Evolutionary conservation across 805 yeast genomes (phyloP).

Genomic region (Yarrowia phangngaensis): DNA sequence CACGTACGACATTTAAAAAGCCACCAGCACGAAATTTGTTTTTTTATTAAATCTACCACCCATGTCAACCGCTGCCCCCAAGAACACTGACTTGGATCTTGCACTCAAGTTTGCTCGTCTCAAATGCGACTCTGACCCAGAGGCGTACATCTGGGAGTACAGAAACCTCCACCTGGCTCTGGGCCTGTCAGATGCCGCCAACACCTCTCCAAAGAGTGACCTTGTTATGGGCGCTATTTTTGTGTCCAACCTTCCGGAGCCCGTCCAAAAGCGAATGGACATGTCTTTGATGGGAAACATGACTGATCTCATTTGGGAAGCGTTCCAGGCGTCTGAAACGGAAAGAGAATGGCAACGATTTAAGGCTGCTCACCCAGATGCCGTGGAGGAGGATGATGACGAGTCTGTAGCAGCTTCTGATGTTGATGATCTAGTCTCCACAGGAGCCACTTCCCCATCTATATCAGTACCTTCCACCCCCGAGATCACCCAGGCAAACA

Average conservation of each 20-base stretch:
- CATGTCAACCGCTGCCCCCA: slow-evolving; percentile 17
- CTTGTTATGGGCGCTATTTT: slow-evolving; percentile 24
- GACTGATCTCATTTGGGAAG: slow-evolving; percentile 27
- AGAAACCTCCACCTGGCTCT: slow-evolving; percentile 26
- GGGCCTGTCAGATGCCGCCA: slow-evolving; percentile 26
- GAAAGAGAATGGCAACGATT: slow-evolving; percentile 24
- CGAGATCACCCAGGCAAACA: slow-evolving; percentile 15
- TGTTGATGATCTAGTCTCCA: slow-evolving; percentile 2
- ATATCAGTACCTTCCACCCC: slow-evolving; percentile 24
- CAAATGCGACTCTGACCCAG: slow-evolving; percentile 26
- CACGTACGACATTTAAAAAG: slow-evolving; percentile 12
- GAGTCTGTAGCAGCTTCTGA: slow-evolving; percentile 18
- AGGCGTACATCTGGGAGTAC: slow-evolving; percentile 26
- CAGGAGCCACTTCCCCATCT: slow-evolving; percentile 9
- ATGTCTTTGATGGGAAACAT: slow-evolving; percentile 24
- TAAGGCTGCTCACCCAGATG: slow-evolving; percentile 21
- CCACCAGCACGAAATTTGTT: too few species aligned
- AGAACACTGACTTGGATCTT: slow-evolving; percentile 25
- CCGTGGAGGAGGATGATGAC: slow-evolving; percentile 27
- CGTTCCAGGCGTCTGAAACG: slow-evolving; percentile 25
- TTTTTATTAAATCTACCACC: too few species aligned
- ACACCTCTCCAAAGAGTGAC: slow-evolving; percentile 25
- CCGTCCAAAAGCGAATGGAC: slow-evolving; percentile 25
- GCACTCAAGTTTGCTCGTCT: slow-evolving; percentile 26
- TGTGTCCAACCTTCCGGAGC: slow-evolving; percentile 25